Evolutionary conservation across 495 filamentous ascomycete genomes (phyloP).

Genomic region (Xylaria scruposa): DNA sequence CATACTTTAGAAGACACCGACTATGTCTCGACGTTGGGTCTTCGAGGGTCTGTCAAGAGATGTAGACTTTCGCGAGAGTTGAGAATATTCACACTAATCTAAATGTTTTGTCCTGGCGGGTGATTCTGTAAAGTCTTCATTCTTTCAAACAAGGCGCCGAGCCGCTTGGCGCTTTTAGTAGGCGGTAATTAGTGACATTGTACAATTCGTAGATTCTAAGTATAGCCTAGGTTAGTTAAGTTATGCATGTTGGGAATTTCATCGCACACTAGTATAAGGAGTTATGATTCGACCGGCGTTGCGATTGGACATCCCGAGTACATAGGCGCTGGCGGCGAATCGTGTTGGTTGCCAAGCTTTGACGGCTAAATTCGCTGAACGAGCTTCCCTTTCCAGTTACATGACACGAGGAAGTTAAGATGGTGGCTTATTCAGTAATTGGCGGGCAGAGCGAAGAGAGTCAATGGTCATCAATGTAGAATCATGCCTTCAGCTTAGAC

Average conservation of each 20-base stretch:
- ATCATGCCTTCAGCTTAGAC: no score
- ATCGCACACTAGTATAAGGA: background rate
- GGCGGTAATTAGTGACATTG: background rate
- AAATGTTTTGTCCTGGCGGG: background rate
- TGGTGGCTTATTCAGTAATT: background rate
- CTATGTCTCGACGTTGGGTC: background rate
- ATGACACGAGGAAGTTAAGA: background rate
- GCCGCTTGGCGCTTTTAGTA: background rate
- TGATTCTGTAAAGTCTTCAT: background rate
- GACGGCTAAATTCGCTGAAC: slow-evolving; percentile 7
- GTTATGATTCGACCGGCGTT: background rate
- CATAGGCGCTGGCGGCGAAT: background rate
- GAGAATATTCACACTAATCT: background rate
- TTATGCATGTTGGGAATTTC: background rate
- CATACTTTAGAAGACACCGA: background rate
- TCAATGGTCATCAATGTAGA: background rate
- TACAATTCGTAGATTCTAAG: background rate
- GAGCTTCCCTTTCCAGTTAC: background rate
- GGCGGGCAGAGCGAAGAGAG: no score
- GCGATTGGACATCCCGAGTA: slow-evolving; percentile 1
- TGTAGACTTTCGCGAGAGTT: background rate
- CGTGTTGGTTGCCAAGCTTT: slow-evolving; percentile 11
- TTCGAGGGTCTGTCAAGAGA: background rate
- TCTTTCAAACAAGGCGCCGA: background rate
- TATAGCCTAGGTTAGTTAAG: background rate